A percentile compares a stretch with the other conserved stretches of the same genome.
Conservation (phyloP, 805 yeast genomes). For the Maudiozyma saulgeensis region DNA sequence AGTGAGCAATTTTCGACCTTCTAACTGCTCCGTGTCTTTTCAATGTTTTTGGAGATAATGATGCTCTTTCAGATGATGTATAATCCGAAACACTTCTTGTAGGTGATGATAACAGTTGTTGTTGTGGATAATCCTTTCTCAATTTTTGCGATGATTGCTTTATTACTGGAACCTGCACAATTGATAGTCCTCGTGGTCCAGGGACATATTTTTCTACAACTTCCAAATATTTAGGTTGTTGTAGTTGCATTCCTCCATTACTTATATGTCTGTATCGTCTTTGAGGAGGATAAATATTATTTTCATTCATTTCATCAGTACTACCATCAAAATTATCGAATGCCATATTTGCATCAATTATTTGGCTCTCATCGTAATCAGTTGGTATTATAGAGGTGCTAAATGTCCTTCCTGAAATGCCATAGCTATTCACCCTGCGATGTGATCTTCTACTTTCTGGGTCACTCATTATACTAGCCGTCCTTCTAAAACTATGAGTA, state of each 20-base stretch:
- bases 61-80: background rate
- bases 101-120: background rate
- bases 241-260: background rate
- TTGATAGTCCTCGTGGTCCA: conserved; percentile 57
- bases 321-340: conserved; percentile 27
- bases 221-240: background rate
- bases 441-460: conserved; percentile 7
- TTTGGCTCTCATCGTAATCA: background rate
- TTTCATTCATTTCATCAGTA: background rate
- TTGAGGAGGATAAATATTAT: background rate
- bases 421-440: background rate
- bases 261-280: background rate
- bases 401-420: background rate
- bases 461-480: conserved; percentile 35
- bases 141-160: background rate
- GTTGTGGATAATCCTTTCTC: too few relatives aligned
- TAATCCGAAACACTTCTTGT: too few relatives aligned
- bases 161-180: conserved; percentile 53
- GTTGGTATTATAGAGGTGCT: conserved; percentile 10
- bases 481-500: background rate
- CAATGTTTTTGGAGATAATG: background rate
- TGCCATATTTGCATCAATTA: conserved; percentile 20
- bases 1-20: background rate
- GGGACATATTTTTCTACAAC: conserved; percentile 64
- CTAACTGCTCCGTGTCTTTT: background rate